phyloP scores from a whole-genome alignment of 345 rosid species.

The Eucalyptus guilfoylei region DNA sequence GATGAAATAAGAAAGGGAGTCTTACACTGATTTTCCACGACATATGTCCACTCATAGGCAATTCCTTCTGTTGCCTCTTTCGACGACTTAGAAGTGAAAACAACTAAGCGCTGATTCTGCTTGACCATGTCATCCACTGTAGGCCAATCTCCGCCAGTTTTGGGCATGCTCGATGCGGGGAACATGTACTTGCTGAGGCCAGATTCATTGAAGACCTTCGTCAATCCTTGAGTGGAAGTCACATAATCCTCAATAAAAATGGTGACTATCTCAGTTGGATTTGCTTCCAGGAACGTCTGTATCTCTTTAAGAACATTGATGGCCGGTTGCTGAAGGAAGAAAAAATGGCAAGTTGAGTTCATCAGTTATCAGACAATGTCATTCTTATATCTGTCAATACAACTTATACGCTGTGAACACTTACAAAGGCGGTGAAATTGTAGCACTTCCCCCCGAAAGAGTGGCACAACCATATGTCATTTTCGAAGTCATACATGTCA shows the following conservation, averaged over 20 bases:
- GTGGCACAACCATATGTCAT: conserved; percentile 88
- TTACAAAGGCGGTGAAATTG: conserved; percentile 79
- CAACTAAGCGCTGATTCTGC: conserved; percentile 73
- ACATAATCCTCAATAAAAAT: conserved; percentile 95
- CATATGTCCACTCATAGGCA: conserved; percentile 85
- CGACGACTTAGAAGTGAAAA: conserved; percentile 60
- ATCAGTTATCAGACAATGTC: not conserved
- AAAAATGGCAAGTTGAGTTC: not conserved
- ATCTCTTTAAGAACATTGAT: conserved; percentile 68
- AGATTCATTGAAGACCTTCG: conserved; percentile 70
- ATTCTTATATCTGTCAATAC: not conserved
- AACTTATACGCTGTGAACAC: not conserved
- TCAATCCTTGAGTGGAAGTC: conserved; percentile 56
- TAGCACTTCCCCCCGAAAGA: conserved; percentile 60
- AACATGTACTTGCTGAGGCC: conserved; percentile 58
- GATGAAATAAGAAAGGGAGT: not conserved
- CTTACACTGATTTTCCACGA: conserved; percentile 84
- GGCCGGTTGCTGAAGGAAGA: conserved; percentile 63
- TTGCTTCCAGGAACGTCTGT: conserved; percentile 46
- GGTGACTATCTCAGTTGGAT: conserved; percentile 78
- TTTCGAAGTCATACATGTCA: conserved; percentile 75
- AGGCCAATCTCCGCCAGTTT: conserved; percentile 84
- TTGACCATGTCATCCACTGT: conserved; percentile 78
- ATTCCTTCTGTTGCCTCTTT: conserved; percentile 90
- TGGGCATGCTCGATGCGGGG: conserved; percentile 79